Conservation (phyloP, 1,284 basidiomycete species). For the Rhodotorula sp. region DNA sequence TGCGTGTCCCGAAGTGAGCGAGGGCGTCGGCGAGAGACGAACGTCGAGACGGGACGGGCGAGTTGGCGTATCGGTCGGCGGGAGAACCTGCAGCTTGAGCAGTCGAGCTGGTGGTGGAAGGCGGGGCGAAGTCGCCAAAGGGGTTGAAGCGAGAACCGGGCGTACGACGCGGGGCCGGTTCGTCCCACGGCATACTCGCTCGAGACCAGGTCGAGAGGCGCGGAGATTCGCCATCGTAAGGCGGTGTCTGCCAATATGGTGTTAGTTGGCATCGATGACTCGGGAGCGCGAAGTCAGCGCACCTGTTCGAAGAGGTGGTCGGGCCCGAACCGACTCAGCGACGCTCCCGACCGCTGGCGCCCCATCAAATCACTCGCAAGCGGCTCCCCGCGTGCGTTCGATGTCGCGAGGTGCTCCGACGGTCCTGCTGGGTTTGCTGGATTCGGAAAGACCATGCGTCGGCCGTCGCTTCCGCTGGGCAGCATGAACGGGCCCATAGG, state of each 20-base stretch:
- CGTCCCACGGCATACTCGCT: constrained; percentile 3
- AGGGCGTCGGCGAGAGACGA: constrained; percentile 10
- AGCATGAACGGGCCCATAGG: constrained; percentile 18
- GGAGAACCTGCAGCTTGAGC: neutral
- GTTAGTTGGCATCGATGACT: neutral
- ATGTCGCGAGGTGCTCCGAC: no score
- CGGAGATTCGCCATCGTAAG: no score
- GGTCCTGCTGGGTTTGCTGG: constrained; percentile 15
- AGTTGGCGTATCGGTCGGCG: neutral
- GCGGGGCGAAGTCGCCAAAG: constrained; percentile 1
- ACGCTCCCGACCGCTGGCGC: neutral
- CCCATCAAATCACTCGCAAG: neutral
- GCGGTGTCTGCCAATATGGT: no score
- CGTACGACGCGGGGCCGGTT: neutral
- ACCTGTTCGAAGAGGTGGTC: constrained; percentile 2
- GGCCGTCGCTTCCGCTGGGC: constrained; percentile 32
- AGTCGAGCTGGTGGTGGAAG: neutral
- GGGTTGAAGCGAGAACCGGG: constrained; percentile 1
- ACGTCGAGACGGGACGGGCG: neutral
- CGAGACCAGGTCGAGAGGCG: neutral
- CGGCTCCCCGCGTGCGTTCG: no score
- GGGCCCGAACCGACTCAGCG: neutral
- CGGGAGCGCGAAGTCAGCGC: neutral
- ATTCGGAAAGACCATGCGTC: constrained; percentile 19
- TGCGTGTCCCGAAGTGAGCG: neutral